Base-by-base conservation (phyloP, 805 yeast species). In the Zygotorulaspora chibaensis region DNA sequence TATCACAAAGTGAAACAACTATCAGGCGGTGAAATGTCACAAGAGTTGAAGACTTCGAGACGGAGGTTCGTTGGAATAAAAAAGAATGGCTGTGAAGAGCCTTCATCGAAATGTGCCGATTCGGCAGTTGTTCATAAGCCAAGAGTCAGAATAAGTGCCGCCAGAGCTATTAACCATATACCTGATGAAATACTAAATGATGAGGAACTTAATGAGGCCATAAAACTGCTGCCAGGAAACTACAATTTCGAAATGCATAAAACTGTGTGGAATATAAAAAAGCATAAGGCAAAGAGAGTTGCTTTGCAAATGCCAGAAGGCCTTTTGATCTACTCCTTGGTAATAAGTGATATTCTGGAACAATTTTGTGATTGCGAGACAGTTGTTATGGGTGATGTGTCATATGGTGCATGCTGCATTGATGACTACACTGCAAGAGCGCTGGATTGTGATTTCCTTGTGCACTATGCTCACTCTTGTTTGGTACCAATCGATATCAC, bases 251-350 rank as follows among this genome's bases (percentile, higher is more conserved):
- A 93, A 65, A 83, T 93, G 47, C 97, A 89, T 65, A 93, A 93
- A 62, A 90, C 97, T 0, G 83, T 93, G 3, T 91, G 96, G 96
- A 91, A 91, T 60, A 84, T 93, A 31, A 74, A 77, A 36, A 87
- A 87, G 60, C 72, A 77, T 49, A 68, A 69, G 12, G 91, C 96
- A 12, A 84, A 77, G 53, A 72, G 96, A 50, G 96, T 95, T 4
- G 96, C 96, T 1, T 68, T 93, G 20, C 99, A 93, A 60, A 87
- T 93, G 96, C 99, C 99, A 1, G 99, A 93, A 66, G 99, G 99
- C 1, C 68, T 93, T 26, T 70, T 93, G 40, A 86, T 93, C 1
- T 93, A 90, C 62, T 83, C 97, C 0, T 74, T 95, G 49, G 77
- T 93, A 31, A 79, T 93, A n/a, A 77, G 96, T 3, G 99, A 93